phyloP scores from a whole-genome alignment of 2,329 filamentous ascomycete genomes.

The Xenosphaeropsis pyriputrescens region DNA sequence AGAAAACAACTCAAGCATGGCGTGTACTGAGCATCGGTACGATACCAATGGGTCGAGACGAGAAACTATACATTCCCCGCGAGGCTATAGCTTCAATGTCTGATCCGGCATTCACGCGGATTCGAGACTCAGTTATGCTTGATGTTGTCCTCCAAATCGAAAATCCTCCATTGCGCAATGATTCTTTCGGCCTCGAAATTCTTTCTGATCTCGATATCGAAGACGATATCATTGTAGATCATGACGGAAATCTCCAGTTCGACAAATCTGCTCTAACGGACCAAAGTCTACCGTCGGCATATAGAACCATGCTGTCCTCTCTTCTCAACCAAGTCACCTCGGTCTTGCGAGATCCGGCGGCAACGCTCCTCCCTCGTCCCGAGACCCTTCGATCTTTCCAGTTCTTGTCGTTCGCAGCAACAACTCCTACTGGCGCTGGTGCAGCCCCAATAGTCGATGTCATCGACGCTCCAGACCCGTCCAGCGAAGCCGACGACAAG shows the following conservation, averaged over 20 bases:
- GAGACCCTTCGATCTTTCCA: constrained; percentile 16
- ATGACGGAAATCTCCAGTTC: constrained; percentile 3
- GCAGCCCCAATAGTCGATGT: constrained; percentile 58
- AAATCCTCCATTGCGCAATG: constrained; percentile 8
- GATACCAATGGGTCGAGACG: constrained; percentile 70
- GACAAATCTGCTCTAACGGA: constrained; percentile 5
- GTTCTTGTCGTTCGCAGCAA: constrained; percentile 24
- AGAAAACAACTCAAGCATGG: constrained; percentile 34
- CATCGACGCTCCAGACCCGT: constrained; percentile 20
- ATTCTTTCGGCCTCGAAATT: constrained; percentile 2
- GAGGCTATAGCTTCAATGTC: constrained; percentile 62
- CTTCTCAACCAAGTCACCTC: constrained; percentile 34
- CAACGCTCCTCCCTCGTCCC: constrained; percentile 22
- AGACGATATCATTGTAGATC: constrained; percentile 3
- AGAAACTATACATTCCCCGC: constrained; percentile 68
- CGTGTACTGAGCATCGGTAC: constrained; percentile 71
- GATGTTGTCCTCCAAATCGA: constrained; percentile 50
- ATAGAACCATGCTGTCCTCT: constrained; percentile 24
- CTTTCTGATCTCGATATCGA: constrained; percentile 7
- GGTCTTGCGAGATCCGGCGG: constrained; percentile 27
- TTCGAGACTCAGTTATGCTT: constrained; percentile 57
- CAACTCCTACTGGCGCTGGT: constrained; percentile 35
- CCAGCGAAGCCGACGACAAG: constrained; percentile 10
- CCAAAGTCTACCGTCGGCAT: constrained; percentile 15
- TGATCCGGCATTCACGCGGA: constrained; percentile 72